These are phyloP conservation scores for Oropetium thomaeum DNA, from an alignment of 176 grass and related monocot species.

Conservation along the genomic window DNA sequence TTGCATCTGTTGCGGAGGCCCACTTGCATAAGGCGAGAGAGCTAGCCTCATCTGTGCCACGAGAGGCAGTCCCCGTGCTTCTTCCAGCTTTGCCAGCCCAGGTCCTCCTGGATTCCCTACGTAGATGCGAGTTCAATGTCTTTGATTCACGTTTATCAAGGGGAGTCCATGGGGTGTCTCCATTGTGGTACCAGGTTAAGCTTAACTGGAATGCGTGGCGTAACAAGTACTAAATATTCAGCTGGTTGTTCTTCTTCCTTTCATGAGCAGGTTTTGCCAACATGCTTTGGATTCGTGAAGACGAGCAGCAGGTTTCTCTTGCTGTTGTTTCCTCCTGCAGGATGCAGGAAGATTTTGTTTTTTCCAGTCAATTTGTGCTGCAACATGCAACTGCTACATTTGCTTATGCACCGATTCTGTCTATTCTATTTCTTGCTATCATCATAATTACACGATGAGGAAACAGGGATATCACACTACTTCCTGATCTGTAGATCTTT, in stretches of 20 bases:
- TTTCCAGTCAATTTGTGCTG: too few relatives aligned
- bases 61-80: conserved; percentile 52
- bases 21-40: conserved; percentile 79
- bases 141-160: conserved; percentile 70
- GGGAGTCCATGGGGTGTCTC: conserved; percentile 69
- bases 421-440: too few relatives aligned
- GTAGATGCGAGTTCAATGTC: conserved; percentile 59
- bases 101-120: conserved; percentile 67
- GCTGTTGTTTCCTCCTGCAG: background rate
- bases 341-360: background rate
- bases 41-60: conserved; percentile 52
- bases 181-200: conserved; percentile 87
- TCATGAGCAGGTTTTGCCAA: background rate
- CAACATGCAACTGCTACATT: too few relatives aligned
- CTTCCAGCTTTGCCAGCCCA: conserved; percentile 71
- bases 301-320: background rate
- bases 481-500: too few relatives aligned
- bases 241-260: background rate
- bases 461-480: too few relatives aligned
- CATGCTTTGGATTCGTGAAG: background rate
- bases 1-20: conserved; percentile 67
- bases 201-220: conserved; percentile 69
- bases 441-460: too few relatives aligned
- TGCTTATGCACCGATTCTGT: too few relatives aligned
- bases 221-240: conserved; percentile 72